Evolutionary conservation across 1,284 basidiomycete species (phyloP).

Genomic region (Hymenochaete sp.): DNA sequence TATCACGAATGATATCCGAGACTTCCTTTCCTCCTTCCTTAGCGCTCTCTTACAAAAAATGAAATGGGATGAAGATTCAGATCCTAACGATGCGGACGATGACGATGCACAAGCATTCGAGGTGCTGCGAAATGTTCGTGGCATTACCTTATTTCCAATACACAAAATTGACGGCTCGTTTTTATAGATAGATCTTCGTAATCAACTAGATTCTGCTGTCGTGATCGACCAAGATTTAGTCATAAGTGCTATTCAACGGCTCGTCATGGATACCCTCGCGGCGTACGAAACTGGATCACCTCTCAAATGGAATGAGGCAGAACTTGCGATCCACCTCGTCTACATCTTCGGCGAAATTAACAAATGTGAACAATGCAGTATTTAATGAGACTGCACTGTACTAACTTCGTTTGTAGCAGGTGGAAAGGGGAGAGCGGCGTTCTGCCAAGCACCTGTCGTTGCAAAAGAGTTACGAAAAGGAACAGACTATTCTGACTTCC

Average conservation of each 20-base stretch:
- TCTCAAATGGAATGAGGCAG: conserved; percentile 89
- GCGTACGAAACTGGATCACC: conserved; percentile 51
- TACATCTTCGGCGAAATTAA: conserved; percentile 93
- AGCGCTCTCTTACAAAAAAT: conserved; percentile 78
- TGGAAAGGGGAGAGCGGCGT: conserved; percentile 67
- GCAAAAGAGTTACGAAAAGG: conserved; percentile 59
- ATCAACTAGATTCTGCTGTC: conserved; percentile 74
- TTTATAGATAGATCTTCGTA: conserved; percentile 60
- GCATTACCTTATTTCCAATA: conserved; percentile 10
- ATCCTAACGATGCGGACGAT: conserved; percentile 80
- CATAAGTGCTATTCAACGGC: conserved; percentile 58
- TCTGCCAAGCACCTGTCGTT: conserved; percentile 59
- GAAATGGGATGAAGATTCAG: conserved; percentile 84
- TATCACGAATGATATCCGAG: conserved; percentile 11
- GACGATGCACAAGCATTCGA: conserved; percentile 85
- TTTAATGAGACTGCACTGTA: neutral
- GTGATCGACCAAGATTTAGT: conserved; percentile 78
- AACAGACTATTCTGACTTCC: conserved; percentile 76
- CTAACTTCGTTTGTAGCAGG: conserved; percentile 35
- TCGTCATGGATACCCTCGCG: conserved; percentile 66
- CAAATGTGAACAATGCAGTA: conserved; percentile 44
- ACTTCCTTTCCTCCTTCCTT: conserved; percentile 41
- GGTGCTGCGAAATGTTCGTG: conserved; percentile 69
- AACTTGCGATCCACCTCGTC: conserved; percentile 86
- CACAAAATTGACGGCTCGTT: conserved; percentile 7